Percentiles rank a stretch among this genome's conserved stretches.
Conservation (phyloP, 2,329 filamentous ascomycete genomes). For the Exutisphaerella laricina region DNA sequence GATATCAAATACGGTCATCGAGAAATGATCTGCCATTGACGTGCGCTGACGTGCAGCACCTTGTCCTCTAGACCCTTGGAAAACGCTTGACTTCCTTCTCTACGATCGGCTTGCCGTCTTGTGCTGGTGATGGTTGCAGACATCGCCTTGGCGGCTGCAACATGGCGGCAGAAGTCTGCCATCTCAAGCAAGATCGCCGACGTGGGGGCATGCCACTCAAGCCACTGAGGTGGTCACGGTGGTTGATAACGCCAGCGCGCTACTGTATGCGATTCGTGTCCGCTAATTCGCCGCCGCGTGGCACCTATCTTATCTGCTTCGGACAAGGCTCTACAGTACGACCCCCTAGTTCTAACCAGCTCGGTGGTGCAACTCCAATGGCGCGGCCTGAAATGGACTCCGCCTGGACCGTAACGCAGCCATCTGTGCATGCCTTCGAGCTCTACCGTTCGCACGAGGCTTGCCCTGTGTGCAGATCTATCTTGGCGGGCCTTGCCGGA, state of each 20-base stretch:
- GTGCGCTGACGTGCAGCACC: background rate
- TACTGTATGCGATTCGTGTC: background rate
- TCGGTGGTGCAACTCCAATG: background rate
- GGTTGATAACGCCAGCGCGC: background rate
- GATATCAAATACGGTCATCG: background rate
- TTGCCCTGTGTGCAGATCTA: background rate
- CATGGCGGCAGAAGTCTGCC: background rate
- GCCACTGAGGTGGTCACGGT: too few relatives aligned
- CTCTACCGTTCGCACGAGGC: conserved; percentile 3
- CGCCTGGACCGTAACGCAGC: background rate
- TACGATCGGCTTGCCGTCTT: background rate
- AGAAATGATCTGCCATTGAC: background rate
- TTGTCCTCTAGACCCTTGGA: background rate
- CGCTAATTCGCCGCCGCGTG: background rate
- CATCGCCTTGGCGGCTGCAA: background rate
- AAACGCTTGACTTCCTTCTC: background rate
- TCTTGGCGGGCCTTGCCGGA: background rate
- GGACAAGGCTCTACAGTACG: background rate
- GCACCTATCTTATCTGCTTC: background rate
- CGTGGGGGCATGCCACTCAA: background rate
- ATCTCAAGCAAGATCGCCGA: too few relatives aligned
- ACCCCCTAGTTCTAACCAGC: background rate
- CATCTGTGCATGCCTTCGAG: background rate
- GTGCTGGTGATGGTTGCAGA: background rate
- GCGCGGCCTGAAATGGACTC: background rate